Percentiles rank a stretch among this genome's conserved stretches.
Conservation (phyloP, 352 stramenopile genomes). For the Plasmopara muralis region DNA sequence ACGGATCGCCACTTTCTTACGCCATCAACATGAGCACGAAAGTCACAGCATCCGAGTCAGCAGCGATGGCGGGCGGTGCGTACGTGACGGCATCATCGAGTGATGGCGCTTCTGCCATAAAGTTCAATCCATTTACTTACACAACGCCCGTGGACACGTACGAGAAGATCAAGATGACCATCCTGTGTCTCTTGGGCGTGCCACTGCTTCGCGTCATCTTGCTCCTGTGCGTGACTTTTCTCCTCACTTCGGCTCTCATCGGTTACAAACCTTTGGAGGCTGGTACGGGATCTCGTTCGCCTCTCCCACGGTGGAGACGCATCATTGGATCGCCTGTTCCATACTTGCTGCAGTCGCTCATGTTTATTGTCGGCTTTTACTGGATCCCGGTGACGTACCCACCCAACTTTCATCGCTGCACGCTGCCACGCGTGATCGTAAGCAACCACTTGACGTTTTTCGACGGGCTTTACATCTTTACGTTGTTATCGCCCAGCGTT, state of each 20-base stretch:
- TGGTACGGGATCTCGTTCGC: conserved; percentile 16
- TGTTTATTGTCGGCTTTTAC: conserved; percentile 65
- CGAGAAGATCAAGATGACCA: conserved; percentile 49
- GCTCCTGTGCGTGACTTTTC: conserved; percentile 27
- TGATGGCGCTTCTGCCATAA: conserved; percentile 4
- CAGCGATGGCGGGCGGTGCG: conserved; percentile 10
- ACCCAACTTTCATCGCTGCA: conserved; percentile 18
- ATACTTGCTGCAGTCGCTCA: conserved; percentile 35
- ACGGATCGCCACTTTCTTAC: conserved; percentile 13
- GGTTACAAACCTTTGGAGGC: conserved; percentile 42
- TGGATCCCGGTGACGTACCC: conserved; percentile 49
- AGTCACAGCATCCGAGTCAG: conserved; percentile 13
- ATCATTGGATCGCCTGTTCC: conserved; percentile 29
- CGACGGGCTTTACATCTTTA: conserved; percentile 56
- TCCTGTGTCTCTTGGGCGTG: conserved; percentile 48
- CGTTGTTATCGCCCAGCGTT: conserved; percentile 49
- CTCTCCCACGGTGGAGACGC: conserved; percentile 41
- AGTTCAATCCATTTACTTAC: conserved; percentile 44
- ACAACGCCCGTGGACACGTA: conserved; percentile 44
- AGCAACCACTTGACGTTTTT: conserved; percentile 71
- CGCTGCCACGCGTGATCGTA: conserved; percentile 44
- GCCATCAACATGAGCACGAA: conserved; percentile 23
- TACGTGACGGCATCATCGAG: conserved; percentile 24
- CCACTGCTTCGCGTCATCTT: conserved; percentile 49
- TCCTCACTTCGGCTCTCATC: conserved; percentile 38